Evolutionary conservation across 495 filamentous ascomycete species (phyloP), one percentile per base, ranked within the genome.

Genomic region (Hypoxylon lenormandii): DNA sequence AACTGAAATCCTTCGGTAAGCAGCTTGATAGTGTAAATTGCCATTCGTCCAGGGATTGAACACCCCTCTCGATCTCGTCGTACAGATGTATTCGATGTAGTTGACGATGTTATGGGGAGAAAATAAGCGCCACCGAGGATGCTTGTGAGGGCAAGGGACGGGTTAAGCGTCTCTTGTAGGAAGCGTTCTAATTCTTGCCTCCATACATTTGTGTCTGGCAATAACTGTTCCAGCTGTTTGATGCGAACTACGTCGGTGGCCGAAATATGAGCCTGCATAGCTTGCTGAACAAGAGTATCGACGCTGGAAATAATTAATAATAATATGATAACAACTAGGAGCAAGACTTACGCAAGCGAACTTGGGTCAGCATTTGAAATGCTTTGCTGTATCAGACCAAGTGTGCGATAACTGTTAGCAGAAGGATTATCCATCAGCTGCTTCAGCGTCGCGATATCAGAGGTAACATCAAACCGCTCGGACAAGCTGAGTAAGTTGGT

Each of bases 41-140:
- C 86, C 80, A 96, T 88, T 50, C 95, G 83, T 28, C 94, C 85
- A 15, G 91, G 87, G 54, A 85, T 80, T 0, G 92, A 93, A 18
- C 86, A 87, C 1, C 91, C 91, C 51, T 82, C 82, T 2, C 80
- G 78, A 78, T 97, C 93, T 40, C 88, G 79, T 68, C 63, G 74
- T 55, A 59, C 70, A 26, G 56, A 75, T 40, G 51, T 56, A 50
- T 38, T 72, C 49, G 49, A 74, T 23, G 18, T 80, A 26, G 40
- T 62, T 49, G 40, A 46, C 1, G 67, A 40, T 11, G 64, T 47
- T 8, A 85, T 74, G 0, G 90, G 82, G 4, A 97, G 76, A 66
- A 91, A 87, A 26, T 94, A 86, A 10, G 84, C 84, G 12, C 92
- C 92, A 5, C 85, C 86, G 18, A 97, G 76, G 8, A 86, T 83